A percentile compares a stretch with the other conserved stretches of the same genome.
Evolutionary conservation across 768 basidiomycete genomes (phyloP).

Genomic region (Omphalotus guepiniiformis): DNA sequence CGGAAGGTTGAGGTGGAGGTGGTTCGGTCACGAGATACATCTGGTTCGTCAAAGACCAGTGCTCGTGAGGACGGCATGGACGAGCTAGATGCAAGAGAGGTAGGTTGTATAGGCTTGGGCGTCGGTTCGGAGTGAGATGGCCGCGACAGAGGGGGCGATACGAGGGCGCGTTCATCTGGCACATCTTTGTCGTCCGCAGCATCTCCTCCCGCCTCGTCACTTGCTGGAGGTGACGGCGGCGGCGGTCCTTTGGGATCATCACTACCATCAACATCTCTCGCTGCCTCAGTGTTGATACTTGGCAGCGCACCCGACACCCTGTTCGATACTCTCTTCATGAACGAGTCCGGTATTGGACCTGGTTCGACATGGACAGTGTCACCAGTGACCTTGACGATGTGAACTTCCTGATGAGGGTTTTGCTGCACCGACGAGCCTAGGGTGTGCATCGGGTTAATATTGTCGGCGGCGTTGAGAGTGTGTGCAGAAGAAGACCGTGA

Average conservation of each 20-base stretch:
- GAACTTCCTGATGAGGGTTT: constrained; percentile 42
- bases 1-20: neutral
- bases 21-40: neutral
- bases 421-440: constrained; percentile 20
- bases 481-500: constrained; percentile 26
- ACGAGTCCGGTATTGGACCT: constrained; percentile 28
- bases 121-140: constrained; percentile 12
- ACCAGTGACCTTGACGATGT: constrained; percentile 50
- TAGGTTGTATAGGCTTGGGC: neutral
- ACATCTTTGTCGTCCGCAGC: constrained; percentile 14
- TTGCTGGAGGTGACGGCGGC: constrained; percentile 40
- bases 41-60: too few species aligned
- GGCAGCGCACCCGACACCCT: constrained; percentile 30
- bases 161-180: constrained; percentile 18
- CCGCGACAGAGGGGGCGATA: constrained; percentile 13
- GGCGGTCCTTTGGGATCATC: constrained; percentile 45
- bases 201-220: constrained; percentile 12
- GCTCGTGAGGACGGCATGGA: constrained; percentile 4
- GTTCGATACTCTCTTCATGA: constrained; percentile 31
- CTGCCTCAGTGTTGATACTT: constrained; percentile 11
- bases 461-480: constrained; percentile 19
- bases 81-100: neutral
- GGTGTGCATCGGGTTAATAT: constrained; percentile 30
- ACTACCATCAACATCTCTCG: constrained; percentile 11
- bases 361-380: constrained; percentile 42